These are phyloP conservation scores for Cadophora gregata DNA, from an alignment of 2,329 filamentous ascomycete genomes.

Conservation along the genomic window DNA sequence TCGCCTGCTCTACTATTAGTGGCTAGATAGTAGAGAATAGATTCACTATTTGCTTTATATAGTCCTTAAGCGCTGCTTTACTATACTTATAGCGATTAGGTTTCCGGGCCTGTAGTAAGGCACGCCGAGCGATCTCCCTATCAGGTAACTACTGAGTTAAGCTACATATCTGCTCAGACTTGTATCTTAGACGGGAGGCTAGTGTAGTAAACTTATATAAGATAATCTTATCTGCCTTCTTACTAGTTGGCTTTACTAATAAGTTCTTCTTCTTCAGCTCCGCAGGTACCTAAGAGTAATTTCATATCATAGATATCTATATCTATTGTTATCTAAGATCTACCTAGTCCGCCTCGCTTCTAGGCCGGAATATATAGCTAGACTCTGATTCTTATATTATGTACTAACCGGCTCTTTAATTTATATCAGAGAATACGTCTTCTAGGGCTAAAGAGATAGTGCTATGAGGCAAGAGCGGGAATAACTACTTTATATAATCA, in stretches of 20 bases:
- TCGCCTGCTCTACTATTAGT: background rate
- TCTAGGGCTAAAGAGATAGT: constrained; percentile 28
- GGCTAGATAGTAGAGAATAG: background rate
- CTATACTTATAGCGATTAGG: background rate
- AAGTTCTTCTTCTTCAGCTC: constrained; percentile 34
- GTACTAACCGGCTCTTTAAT: constrained; percentile 26
- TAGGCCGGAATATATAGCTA: constrained; percentile 32
- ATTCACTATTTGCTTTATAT: background rate
- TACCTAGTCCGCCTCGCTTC: constrained; percentile 18
- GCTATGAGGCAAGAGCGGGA: constrained; percentile 25
- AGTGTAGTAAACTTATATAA: background rate
- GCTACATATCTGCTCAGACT: background rate
- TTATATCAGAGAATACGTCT: constrained; percentile 23
- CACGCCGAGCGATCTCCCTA: background rate
- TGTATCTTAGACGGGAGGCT: background rate
- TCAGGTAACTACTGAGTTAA: background rate
- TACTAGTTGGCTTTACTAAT: constrained; percentile 29
- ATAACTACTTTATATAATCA: constrained; percentile 42
- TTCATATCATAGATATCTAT: constrained; percentile 44
- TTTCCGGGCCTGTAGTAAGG: background rate
- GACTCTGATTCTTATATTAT: constrained; percentile 41
- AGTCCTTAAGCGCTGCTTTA: background rate
- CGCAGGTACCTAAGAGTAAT: constrained; percentile 39
- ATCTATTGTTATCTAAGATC: constrained; percentile 40
- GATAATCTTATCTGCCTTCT: background rate